phyloP scores from a whole-genome alignment of 495 filamentous ascomycete genomes.

The Penicillium nucicola region DNA sequence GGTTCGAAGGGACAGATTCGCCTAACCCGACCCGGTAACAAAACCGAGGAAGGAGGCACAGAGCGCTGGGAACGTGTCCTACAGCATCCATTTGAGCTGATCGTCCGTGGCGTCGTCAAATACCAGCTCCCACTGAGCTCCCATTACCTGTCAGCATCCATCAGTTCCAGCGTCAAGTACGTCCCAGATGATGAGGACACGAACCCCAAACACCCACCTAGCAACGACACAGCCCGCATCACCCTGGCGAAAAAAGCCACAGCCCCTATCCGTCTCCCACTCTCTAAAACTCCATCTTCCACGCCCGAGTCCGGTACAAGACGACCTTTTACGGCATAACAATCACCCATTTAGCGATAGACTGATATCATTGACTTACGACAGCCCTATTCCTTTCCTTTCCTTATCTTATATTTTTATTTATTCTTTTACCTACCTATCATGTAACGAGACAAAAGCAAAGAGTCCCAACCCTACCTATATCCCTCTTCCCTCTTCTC shows the following conservation, averaged over 20 bases:
- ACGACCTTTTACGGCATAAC: constrained; percentile 30
- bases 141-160: constrained; percentile 52
- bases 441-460: constrained; percentile 16
- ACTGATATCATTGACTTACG: constrained; percentile 26
- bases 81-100: constrained; percentile 85
- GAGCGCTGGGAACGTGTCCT: constrained; percentile 91
- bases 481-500: background rate
- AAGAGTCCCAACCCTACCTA: background rate
- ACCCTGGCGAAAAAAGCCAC: constrained; percentile 3
- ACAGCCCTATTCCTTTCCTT: constrained; percentile 12
- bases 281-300: constrained; percentile 1
- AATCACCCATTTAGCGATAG: constrained; percentile 24
- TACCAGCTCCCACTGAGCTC: constrained; percentile 84
- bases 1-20: constrained; percentile 79
- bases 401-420: constrained; percentile 4
- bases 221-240: constrained; percentile 29
- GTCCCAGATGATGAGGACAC: constrained; percentile 43
- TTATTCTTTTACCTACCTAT: constrained; percentile 3
- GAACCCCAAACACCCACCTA: constrained; percentile 12
- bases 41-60: constrained; percentile 78
- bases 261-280: constrained; percentile 7
- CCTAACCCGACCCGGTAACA: constrained; percentile 79
- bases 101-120: constrained; percentile 83
- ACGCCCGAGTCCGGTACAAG: constrained; percentile 9
- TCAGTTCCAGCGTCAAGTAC: constrained; percentile 51